phyloP scores from a whole-genome alignment of 2,329 filamentous ascomycete species.

The Akanthomyces lecanii region DNA sequence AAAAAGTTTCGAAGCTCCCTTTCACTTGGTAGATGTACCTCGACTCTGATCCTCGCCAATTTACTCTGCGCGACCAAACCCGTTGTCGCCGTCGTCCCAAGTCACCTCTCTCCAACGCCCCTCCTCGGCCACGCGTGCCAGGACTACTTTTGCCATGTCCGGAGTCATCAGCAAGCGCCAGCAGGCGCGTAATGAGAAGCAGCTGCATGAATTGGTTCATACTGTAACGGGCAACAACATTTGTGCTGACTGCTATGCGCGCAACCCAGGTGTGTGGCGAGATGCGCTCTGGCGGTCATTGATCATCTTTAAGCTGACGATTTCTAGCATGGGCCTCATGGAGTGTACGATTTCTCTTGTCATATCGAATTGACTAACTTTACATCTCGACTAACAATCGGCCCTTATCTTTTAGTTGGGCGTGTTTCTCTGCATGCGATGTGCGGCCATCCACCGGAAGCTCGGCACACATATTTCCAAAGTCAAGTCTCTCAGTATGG shows the following conservation, averaged over 20 bases:
- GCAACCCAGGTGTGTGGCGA: constrained; percentile 73
- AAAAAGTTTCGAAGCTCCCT: not conserved
- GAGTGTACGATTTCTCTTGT: constrained; percentile 62
- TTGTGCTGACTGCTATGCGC: constrained; percentile 88
- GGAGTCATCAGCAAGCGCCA: constrained; percentile 85
- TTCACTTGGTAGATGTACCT: not conserved
- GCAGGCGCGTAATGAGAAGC: constrained; percentile 93
- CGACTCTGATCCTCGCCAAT: not conserved
- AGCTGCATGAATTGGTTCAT: constrained; percentile 83
- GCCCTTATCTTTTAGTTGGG: constrained; percentile 60
- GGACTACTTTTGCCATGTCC: constrained; percentile 50
- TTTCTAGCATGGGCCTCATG: constrained; percentile 85
- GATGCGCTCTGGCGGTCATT: constrained; percentile 19
- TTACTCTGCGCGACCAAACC: not conserved
- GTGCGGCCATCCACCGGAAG: constrained; percentile 91
- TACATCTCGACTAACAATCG: constrained; percentile 20
- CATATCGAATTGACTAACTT: constrained; percentile 1
- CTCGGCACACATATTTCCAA: constrained; percentile 97
- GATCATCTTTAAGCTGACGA: constrained; percentile 24
- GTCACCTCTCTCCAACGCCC: not conserved
- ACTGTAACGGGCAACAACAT: constrained; percentile 80
- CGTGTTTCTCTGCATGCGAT: constrained; percentile 96
- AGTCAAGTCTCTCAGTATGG: constrained; percentile 98
- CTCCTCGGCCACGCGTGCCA: not conserved
- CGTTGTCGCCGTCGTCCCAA: not conserved